These are phyloP conservation scores for Hyphodiscus hymeniophilus DNA, from an alignment of 495 filamentous ascomycete species.

Conservation along the genomic window DNA sequence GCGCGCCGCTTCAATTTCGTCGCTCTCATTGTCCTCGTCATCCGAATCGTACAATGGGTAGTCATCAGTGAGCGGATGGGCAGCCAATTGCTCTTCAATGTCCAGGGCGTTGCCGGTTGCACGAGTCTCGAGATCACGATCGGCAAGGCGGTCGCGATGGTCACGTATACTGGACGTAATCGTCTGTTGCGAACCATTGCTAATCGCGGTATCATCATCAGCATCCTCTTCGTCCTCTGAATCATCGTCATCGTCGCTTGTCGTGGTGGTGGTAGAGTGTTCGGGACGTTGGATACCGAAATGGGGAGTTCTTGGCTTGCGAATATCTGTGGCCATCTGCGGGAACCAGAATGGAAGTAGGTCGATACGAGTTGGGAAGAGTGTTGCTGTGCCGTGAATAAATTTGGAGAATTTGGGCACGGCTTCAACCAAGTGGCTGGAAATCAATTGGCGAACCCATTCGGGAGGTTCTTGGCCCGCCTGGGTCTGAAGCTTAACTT, in stretches of 20 bases:
- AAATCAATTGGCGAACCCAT: conserved; percentile 88
- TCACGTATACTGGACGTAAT: conserved; percentile 24
- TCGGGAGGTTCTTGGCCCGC: conserved; percentile 93
- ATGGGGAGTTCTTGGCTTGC: conserved; percentile 75
- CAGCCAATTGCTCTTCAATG: conserved; percentile 65
- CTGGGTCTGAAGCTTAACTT: conserved; percentile 97
- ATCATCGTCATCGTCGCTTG: conserved; percentile 63
- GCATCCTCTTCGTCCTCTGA: conserved; percentile 47
- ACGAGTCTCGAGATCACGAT: conserved; percentile 39
- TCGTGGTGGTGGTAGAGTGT: conserved; percentile 64
- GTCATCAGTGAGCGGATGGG: conserved; percentile 52
- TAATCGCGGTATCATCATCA: not conserved
- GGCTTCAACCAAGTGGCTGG: conserved; percentile 92
- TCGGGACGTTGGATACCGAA: conserved; percentile 82
- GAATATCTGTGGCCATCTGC: conserved; percentile 97
- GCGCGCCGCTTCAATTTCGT: conserved; percentile 63
- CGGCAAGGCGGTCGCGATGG: conserved; percentile 37
- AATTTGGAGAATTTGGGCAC: conserved; percentile 99
- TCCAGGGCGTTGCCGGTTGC: conserved; percentile 49
- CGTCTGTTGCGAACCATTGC: not conserved
- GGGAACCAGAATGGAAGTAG: conserved; percentile 96
- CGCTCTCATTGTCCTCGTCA: conserved; percentile 61
- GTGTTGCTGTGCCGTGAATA: conserved; percentile 83
- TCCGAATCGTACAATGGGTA: conserved; percentile 93
- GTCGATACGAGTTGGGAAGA: conserved; percentile 82